phyloP scores from a whole-genome alignment of 768 basidiomycete genomes.

The Boletellus ananiceps region DNA sequence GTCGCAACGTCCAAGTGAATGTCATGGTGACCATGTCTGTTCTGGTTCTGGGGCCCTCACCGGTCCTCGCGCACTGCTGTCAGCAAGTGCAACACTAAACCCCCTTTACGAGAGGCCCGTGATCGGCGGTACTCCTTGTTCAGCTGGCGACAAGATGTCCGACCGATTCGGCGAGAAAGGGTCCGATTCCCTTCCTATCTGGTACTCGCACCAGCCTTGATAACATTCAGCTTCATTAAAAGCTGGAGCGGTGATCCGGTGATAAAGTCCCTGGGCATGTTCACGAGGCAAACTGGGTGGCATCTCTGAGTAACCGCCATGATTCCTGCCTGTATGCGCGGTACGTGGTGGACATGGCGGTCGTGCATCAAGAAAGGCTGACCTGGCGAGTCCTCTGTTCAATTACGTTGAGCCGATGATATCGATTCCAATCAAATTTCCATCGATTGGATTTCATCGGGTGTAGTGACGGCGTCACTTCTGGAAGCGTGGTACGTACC shows the following conservation, averaged over 20 bases:
- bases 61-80: no score
- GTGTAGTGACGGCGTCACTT: slow-evolving; percentile 1
- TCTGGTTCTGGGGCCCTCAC: no score
- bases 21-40: no score
- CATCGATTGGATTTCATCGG: slow-evolving; percentile 10
- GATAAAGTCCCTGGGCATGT: no score
- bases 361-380: background rate
- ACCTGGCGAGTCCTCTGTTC: no score
- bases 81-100: no score
- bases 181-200: slow-evolving; percentile 6
- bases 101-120: slow-evolving; percentile 7
- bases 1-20: no score
- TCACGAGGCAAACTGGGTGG: background rate
- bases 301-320: no score
- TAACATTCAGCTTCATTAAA: background rate
- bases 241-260: background rate
- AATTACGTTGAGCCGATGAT: slow-evolving; percentile 4
- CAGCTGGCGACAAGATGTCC: slow-evolving; percentile 6
- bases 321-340: no score
- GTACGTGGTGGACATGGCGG: background rate
- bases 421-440: background rate
- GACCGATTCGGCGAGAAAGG: slow-evolving; percentile 14
- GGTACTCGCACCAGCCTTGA: background rate
- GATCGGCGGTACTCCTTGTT: slow-evolving; percentile 18
- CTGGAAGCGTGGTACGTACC: slow-evolving; percentile 7